These are phyloP conservation scores for Solanum hybrid DNA, from an alignment of 305 asterid genomes.

Conservation along the genomic window DNA sequence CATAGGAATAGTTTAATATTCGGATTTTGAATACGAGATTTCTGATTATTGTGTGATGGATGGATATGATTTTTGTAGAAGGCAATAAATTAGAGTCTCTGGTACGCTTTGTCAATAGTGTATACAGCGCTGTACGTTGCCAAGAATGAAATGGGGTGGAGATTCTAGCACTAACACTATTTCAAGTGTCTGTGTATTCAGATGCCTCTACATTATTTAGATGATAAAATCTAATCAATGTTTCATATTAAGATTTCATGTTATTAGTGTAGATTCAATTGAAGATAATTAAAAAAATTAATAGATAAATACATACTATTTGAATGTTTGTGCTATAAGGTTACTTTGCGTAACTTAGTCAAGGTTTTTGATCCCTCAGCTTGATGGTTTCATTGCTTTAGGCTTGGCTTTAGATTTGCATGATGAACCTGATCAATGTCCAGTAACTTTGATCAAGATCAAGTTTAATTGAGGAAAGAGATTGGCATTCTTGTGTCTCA, in stretches of 20 bases:
- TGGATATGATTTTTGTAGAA: no score
- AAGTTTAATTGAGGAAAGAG: no score
- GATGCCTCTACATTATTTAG: not conserved
- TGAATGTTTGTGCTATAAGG: not conserved
- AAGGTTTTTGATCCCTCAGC: no score
- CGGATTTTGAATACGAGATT: not conserved
- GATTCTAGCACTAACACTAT: not conserved
- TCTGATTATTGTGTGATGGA: no score
- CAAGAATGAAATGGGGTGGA: not conserved
- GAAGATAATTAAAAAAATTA: not conserved
- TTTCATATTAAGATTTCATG: not conserved
- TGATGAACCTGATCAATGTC: no score
- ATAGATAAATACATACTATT: not conserved
- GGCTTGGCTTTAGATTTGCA: no score
- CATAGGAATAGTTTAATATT: not conserved
- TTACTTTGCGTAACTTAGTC: no score
- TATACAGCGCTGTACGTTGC: not conserved
- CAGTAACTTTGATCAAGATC: no score
- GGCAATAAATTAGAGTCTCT: not conserved
- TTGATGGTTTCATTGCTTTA: no score
- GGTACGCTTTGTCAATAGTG: not conserved
- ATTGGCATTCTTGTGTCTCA: no score
- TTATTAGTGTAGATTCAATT: not conserved
- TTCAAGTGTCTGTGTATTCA: not conserved
- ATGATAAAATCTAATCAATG: no score